Evolutionary conservation across 352 stramenopile species (phyloP), one percentile per base, ranked within the genome.

Genomic region (Pythium grandisporangium): DNA sequence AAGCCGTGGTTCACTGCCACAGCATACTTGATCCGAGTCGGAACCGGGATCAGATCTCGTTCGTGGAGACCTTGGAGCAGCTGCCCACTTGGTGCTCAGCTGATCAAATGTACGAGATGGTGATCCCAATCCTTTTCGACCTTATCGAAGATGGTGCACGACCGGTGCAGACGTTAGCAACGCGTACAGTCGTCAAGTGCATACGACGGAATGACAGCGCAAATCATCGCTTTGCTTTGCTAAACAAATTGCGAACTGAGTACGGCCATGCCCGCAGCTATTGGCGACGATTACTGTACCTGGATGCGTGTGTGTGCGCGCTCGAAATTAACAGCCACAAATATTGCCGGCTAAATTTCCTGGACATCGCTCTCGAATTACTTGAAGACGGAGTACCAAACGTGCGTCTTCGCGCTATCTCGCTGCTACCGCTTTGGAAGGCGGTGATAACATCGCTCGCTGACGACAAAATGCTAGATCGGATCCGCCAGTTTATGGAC

Each of bases 121-220:
- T 87, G 27, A 74, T 82, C 20, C 78, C 78, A 4, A 78, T 91
- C 16, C 42, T 91, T 19, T 88, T 88, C 42, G 78, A 85, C 27
- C 55, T 86, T 4, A 74, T 88, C 33, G 77, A 88, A 54, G 71
- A 86, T 42, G 72, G 78, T 1, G 75, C 72, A 10, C 70, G 73
- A 20, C 78, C 78, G 4, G 78, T 91, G 8, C 75, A 91, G 50
- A 36, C 86, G 4, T 51, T 79, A 12, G 74, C 74, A 1, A 69
- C 82, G 32, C 70, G 80, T 30, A 61, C 69, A 12, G 46, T 85
- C n/a, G 60, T 91, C 22, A 68, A 65, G 23, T 81, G 65, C 32
- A 85, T 87, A 42, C 68, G 78, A 6, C 56, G 68, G 24, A 87
- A 89, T 40, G 66, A 86, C 21, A 69, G 69, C 20, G 52, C 72